Evolutionary conservation across 1,284 basidiomycete species (phyloP), one percentile per base, ranked within the genome.

Genomic region (Austroboletus niveus): DNA sequence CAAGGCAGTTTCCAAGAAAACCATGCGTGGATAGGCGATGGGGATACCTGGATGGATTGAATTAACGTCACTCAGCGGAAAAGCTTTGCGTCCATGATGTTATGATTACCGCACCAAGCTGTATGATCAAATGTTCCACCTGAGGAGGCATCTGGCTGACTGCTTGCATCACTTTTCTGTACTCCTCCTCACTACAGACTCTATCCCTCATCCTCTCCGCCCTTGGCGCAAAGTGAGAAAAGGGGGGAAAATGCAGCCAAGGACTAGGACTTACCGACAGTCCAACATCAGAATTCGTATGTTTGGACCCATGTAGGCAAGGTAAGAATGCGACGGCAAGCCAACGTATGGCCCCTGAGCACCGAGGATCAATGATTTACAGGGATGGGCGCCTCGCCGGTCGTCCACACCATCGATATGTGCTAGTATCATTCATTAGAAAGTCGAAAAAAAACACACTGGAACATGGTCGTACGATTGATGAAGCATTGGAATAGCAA

Each of bases 401-500:
- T 85, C 84, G 52, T 84, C 75, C 11, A 79, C 70, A 4, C 92
- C 92, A 64, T 97, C 94, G 15, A 89, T 55, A 5, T 81, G 81
- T 55, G 86, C 87, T 88, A 43, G 36, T 7, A 41, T 24, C 42
- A 68, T 17, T 34, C 14, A 30, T 58, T 20, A 69, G 36, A 38
- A 52, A 41, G 32, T 51, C 36, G 8, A 7, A 46, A 11, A 20
- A 7, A 46, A 11, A 20, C 12, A 47, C 5, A 24, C 20, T 35
- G 24, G 31, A 48, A 43, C 41, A 31, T 39, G 49, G 36, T 10
- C 80, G 60, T 61, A 88, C 89, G 78, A 56, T 87, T 86, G 58
- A 91, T 83, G 69, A 96, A 96, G 57, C 92, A 89, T 63, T 97
- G 94, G 76, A 98, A 97, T 0, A 97, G 73, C 17, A 96, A 75